Evolutionary conservation across 352 stramenopile species (phyloP).

Genomic region (Globisporangium echinulatum): DNA sequence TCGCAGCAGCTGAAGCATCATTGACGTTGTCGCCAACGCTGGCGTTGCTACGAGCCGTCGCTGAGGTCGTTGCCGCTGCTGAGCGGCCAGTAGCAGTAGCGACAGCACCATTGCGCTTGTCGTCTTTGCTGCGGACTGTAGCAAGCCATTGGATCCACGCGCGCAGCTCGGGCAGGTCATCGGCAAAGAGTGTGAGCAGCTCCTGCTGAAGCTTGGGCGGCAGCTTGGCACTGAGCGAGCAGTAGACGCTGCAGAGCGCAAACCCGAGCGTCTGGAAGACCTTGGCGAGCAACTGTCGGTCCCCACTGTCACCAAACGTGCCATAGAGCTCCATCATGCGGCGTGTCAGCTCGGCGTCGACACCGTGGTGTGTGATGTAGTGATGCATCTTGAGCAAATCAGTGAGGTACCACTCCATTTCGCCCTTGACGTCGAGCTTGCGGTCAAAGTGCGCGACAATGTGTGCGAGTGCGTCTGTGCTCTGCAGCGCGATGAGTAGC

Average conservation of each 20-base stretch:
- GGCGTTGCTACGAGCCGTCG: too few relatives aligned
- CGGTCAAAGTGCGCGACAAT: constrained; percentile 42
- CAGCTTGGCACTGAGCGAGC: constrained; percentile 26
- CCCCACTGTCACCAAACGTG: constrained; percentile 29
- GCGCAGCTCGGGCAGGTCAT: constrained; percentile 32
- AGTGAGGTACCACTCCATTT: constrained; percentile 53
- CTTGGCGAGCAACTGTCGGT: constrained; percentile 41
- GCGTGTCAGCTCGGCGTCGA: constrained; percentile 16
- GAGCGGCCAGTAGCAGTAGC: background rate
- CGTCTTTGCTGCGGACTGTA: constrained; percentile 4
- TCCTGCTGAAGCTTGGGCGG: constrained; percentile 46
- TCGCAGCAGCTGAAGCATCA: too few relatives aligned
- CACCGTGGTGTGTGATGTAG: constrained; percentile 33
- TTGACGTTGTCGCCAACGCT: too few relatives aligned
- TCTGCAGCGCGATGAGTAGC: constrained; percentile 21
- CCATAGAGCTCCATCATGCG: constrained; percentile 37
- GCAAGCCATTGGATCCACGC: constrained; percentile 50
- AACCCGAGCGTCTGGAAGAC: constrained; percentile 47
- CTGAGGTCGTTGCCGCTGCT: too few relatives aligned
- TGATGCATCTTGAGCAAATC: constrained; percentile 55
- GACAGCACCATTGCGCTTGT: constrained; percentile 1
- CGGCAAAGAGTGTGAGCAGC: constrained; percentile 43
- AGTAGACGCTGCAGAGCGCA: constrained; percentile 27
- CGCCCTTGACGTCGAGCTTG: constrained; percentile 45
- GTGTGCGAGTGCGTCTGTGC: background rate